A percentile compares a stretch with the other conserved stretches of the same genome.
Conservation (phyloP, 179 eudicot species). For the Patellifolia procumbens region DNA sequence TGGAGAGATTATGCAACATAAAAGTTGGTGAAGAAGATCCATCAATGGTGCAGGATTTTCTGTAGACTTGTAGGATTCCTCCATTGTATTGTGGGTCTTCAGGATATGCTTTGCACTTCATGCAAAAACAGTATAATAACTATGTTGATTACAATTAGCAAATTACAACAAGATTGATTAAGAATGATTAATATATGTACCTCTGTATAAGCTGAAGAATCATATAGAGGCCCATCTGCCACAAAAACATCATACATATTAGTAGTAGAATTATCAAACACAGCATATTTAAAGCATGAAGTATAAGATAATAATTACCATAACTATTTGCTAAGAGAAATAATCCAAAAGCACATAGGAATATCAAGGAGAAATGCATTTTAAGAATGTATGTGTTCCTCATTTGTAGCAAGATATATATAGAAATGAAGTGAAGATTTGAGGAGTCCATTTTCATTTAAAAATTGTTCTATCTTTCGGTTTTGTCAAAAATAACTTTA, state of each 20-base stretch:
- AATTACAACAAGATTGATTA: background rate
- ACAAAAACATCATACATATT: background rate
- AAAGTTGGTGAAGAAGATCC: slow-evolving; percentile 47
- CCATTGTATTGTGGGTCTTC: slow-evolving; percentile 77
- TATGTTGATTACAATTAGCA: too few species aligned
- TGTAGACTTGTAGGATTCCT: slow-evolving; percentile 55
- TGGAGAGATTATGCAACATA: too few species aligned
- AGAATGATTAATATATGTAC: slow-evolving; percentile 26
- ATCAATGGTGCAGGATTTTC: slow-evolving; percentile 19
- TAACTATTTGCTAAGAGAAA: slow-evolving; percentile 39
- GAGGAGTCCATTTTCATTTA: too few species aligned
- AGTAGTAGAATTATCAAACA: background rate
- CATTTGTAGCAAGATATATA: background rate
- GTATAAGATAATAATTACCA: slow-evolving; percentile 49
- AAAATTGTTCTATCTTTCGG: too few species aligned
- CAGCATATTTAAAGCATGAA: background rate
- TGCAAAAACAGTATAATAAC: background rate
- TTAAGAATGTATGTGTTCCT: too few species aligned
- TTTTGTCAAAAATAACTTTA: too few species aligned
- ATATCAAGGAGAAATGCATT: background rate
- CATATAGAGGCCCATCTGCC: slow-evolving; percentile 76
- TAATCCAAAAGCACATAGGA: slow-evolving; percentile 4
- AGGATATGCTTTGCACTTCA: slow-evolving; percentile 68
- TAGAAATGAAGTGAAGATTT: too few species aligned
- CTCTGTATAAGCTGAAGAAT: slow-evolving; percentile 69